Base-by-base conservation (phyloP, 2,329 filamentous ascomycete genomes). In the Penicillium sumatraense region DNA sequence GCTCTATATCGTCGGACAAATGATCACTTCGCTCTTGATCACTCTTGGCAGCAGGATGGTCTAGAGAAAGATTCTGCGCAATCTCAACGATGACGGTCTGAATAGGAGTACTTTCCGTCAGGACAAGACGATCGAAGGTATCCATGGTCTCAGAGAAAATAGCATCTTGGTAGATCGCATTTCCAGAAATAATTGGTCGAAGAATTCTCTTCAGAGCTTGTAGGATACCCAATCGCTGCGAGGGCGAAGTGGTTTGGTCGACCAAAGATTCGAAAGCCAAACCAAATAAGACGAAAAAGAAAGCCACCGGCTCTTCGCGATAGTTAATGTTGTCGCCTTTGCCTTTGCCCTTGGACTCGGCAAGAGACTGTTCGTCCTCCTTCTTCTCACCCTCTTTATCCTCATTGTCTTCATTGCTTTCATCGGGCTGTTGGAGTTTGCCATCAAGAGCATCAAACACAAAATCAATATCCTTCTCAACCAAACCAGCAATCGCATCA, bases 81-180 rank as follows among this genome's bases (percentile, higher is more conserved):
- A 98, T 97, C 65, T 96, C 90, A 8, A 99, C 92, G 68, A 99
- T 96, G 24, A 96, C 91, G 0, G 85, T 85, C 73, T 99, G 95
- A 18, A 98, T 90, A 58, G 92, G 88, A 23, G 95, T 81, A 1
- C 89, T 90, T 71, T 98, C 93, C 0, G 93, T 99, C 56, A 99
- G 82, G 3, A 96, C 92, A 33, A 99, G 85, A 6, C 95, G 87
- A 73, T 98, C 93, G 3, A 99, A 84, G 50, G 96, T 85, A 67
- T 99, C 95, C 87, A 98, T 96, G 0, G 93, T 96, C 77, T 99
- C 95, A 0, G 92, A 90, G 72, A 99, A 99, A 42, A 99, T 90
- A 7, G 93, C 91, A 53, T 96, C 92, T 65, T 96, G 89, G 69
- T 98, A 99, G 60, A 99, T 96, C 5, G 95, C 93, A 73, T 96